Evolutionary conservation across 73 alveolate species (phyloP), one percentile per base, ranked within the genome.

Genomic region (Blepharisma stoltei): DNA sequence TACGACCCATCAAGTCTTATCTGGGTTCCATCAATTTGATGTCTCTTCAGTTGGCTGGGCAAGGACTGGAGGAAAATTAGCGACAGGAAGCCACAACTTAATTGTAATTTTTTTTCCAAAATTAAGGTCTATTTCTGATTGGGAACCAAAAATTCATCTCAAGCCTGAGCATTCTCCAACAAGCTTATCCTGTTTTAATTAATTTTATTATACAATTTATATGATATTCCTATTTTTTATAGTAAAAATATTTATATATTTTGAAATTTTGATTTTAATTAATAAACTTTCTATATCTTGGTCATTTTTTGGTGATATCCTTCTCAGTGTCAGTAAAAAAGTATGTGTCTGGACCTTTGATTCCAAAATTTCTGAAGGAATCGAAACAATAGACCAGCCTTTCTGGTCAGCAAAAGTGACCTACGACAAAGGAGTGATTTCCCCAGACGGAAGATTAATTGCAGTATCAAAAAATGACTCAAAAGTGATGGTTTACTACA

Each of bases 381-480:
- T 14, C 23, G 73, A 60, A 20, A 25, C 48, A 18, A 32, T 32
- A 32, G 41, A 32, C 5, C 49, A 60, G 46, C 46, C n/a, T 14
- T 8, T 60, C 18, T 60, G 73, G 73, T 14, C 14, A 8, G 14
- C 45, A 18, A 25, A n/a, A 25, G 23, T 9, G 38, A 18, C 38
- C 0, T 60, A 25, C 23, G 73, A 60, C 11, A n/a, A 25, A 9
- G 73, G 73, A 60, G 14, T n/a, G 18, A 9, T 60, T 20, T 60
- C 73, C 2, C 73, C 73, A 18, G 73, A 60, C 5, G 73, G 73
- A 60, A n/a, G 73, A 60, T 25, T 60, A 25, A 9, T 60, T 14
- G 73, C 73, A 8, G 18, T 60, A 14, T 14, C 45, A 18, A 32
- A 32, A 32, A 14, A 60, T 8, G 49, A 60, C 18, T n/a, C 73